Evolutionary conservation across 768 basidiomycete genomes (phyloP).

Genomic region (Baorangia bicolor): DNA sequence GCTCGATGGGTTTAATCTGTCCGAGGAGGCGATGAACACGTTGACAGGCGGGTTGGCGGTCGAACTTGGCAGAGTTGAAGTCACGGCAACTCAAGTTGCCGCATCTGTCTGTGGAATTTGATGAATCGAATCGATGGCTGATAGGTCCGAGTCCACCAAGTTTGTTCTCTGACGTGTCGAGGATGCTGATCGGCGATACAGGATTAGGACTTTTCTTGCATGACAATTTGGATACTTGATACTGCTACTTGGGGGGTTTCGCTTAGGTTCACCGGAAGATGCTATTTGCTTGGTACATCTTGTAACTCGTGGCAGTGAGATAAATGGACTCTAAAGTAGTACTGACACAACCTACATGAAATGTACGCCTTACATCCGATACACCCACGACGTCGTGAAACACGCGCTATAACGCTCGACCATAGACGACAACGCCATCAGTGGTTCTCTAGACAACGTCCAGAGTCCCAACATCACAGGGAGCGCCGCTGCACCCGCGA

Average conservation of each 20-base stretch:
- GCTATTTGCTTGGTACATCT: neutral
- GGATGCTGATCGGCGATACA: conserved; percentile 1
- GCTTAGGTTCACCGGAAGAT: neutral
- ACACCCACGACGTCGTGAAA: conserved; percentile 45
- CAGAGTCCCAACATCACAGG: conserved; percentile 60
- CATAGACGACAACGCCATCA: conserved; percentile 53
- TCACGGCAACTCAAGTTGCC: conserved; percentile 42
- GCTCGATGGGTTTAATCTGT: conserved; percentile 44
- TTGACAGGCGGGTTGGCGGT: conserved; percentile 49
- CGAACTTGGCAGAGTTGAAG: conserved; percentile 47
- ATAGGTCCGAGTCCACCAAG: neutral
- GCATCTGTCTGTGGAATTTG: conserved; percentile 47
- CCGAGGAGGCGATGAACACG: conserved; percentile 50
- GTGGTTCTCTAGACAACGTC: conserved; percentile 53
- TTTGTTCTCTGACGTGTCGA: neutral
- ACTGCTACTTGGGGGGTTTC: neutral
- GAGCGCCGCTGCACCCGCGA: conserved; percentile 38
- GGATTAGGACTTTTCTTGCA: neutral
- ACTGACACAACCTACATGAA: neutral
- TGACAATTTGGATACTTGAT: neutral
- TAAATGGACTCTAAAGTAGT: neutral
- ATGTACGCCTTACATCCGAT: conserved; percentile 38
- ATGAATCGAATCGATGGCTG: neutral
- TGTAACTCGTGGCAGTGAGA: neutral
- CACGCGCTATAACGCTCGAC: conserved; percentile 51